A percentile compares a stretch with the other conserved stretches of the same genome.
Evolutionary conservation across 352 stramenopile species (phyloP).

Genomic region (Pythium scleroteichum): DNA sequence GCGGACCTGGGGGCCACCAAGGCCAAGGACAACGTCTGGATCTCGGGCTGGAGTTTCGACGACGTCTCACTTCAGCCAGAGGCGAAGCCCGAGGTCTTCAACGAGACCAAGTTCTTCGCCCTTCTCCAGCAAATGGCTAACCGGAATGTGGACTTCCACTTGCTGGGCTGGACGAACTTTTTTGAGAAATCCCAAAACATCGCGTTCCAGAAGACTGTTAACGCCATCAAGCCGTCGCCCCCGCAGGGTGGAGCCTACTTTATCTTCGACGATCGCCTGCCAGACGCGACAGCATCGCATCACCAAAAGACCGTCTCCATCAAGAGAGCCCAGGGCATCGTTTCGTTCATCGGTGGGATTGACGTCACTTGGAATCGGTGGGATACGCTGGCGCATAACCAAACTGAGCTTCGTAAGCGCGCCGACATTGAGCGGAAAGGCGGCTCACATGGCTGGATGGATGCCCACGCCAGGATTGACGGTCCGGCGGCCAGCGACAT

Average conservation of each 20-base stretch:
- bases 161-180: constrained; percentile 68
- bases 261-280: constrained; percentile 57
- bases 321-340: constrained; percentile 18
- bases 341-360: constrained; percentile 55
- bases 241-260: constrained; percentile 29
- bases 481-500: constrained; percentile 47
- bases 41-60: constrained; percentile 65
- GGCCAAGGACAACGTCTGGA: constrained; percentile 41
- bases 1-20: constrained; percentile 40
- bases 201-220: constrained; percentile 55
- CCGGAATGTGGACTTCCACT: constrained; percentile 46
- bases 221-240: constrained; percentile 30
- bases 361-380: constrained; percentile 62
- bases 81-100: constrained; percentile 12
- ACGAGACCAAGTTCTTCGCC: constrained; percentile 34
- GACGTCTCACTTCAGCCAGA: constrained; percentile 59
- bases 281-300: constrained; percentile 31
- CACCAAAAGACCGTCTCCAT: constrained; percentile 57
- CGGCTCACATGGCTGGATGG: constrained; percentile 49
- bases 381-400: constrained; percentile 55
- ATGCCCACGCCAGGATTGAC: constrained; percentile 46
- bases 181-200: constrained; percentile 57
- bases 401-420: constrained; percentile 33
- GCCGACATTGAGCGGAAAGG: constrained; percentile 25
- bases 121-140: constrained; percentile 26